Base-by-base conservation (phyloP, 768 basidiomycete species). In the Auriculariales sp. region DNA sequence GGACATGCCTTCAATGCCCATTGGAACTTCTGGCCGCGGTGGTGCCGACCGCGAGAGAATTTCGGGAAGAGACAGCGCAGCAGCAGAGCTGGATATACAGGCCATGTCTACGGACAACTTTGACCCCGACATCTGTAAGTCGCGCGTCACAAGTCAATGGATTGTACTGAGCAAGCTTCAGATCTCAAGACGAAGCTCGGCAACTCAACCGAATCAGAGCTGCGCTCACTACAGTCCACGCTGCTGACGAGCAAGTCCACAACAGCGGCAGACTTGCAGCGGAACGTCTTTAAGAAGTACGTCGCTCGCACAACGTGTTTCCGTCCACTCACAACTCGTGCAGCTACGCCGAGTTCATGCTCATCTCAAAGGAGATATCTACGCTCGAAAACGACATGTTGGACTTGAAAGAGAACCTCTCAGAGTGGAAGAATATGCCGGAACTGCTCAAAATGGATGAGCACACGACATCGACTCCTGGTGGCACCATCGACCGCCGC, bases 311-410 rank as follows among this genome's bases (percentile, higher is more conserved):
- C 45, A 3, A 24, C 10, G 14, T 3, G 9, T 32, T 2, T 2
- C 27, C 10, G 7, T 10, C 11, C 24, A 2, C 17, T 15, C 2
- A 10, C 30, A 34, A 35, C 19, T 9, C 14, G 15, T 27, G 15
- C 58, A 98, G 94, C 66, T 98, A 98, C 60, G 87, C 92, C 42
- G 91, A 98, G 62, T 98, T 98, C 61, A 88, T 99, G 25, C 73
- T 84, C 49, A 88, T 99, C 19, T 95, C 95, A 3, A 98, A 98
- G 61, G 95, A 98, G 66, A 94, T 99, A 49, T 83, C 86, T 25
- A 83, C 87, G 1, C 77, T 99, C 25, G 95, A 99, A 69, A 93
- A 92, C 59, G 93, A 97, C 63, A 88, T 98, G 84, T 75, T 97
- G 28, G 93, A 98, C 59, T 78, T 99, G 62, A 97, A 95, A 63